Base-by-base conservation (phyloP, 208 protist genomes). In the Wallacemonas sp. region DNA sequence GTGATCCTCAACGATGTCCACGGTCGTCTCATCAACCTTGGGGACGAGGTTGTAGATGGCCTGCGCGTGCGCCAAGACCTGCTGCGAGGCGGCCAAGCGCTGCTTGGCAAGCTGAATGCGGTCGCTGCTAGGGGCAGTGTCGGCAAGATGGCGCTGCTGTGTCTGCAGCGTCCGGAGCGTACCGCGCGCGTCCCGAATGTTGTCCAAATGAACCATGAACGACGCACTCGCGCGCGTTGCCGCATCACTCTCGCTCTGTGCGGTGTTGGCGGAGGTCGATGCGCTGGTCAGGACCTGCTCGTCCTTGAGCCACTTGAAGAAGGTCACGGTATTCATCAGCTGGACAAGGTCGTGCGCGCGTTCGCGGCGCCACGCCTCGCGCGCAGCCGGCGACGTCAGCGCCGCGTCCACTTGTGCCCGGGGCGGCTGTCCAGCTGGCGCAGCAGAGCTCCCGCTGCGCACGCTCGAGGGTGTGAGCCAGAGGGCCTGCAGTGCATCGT, bases 241-340 rank as follows among this genome's bases (percentile, higher is more conserved):
- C n/a, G n/a, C n/a, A n/a, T n/a, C n/a, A n/a, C n/a, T n/a, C n/a
- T n/a, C n/a, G n/a, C n/a, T n/a, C n/a, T n/a, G n/a, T n/a, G n/a
- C n/a, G n/a, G n/a, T n/a, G n/a, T n/a, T n/a, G n/a, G n/a, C n/a
- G n/a, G n/a, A n/a, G n/a, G n/a, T n/a, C n/a, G n/a, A n/a, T n/a
- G n/a, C n/a, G 64, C 54, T 67, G 2, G 45, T 39, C 4, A 72
- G 2, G 8, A 54, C 10, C 18, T 66, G 31, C 22, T 73, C 70
- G 57, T 84, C 78, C 59, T 80, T 79, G 29, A 70, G 25, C 78
- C 78, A 84, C 59, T 79, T 78, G 59, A 84, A 84, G 57, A 76
- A 72, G 12, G 52, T 57, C 1, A 84, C 44, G 12, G 78, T 80
- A 28, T 80, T 61, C 22, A 70, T 16, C 3, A 84, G 48, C n/a